Evolutionary conservation across 1,284 basidiomycete species (phyloP), one percentile per base, ranked within the genome.

Genomic region (Trichosporon faecale): DNA sequence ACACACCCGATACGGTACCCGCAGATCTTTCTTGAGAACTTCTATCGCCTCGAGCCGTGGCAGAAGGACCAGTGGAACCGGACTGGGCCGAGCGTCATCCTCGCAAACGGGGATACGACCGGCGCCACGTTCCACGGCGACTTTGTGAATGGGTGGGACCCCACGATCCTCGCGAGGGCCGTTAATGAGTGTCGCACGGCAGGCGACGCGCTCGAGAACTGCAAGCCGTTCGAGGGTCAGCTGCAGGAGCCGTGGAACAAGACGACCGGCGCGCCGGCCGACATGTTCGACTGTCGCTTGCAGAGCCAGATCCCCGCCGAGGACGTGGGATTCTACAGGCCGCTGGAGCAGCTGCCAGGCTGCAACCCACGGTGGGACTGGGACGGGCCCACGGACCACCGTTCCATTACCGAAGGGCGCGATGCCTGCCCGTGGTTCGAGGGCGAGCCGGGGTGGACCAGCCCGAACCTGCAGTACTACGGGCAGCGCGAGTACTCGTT

Each of bases 71-170:
- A 66, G 31, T 70, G 69, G 69, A 64, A 64, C 31, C 29, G 29
- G n/a, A 23, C 29, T 2, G 49, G 49, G 12, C 49, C 65, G 29
- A 67, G 61, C 29, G 27, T 81, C 3, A 75, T 81, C 49, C 72
- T 81, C 14, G 72, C 80, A 18, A 78, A 79, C 67, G 81, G 80
- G 27, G 81, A 82, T 68, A 73, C 74, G 31, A 70, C 70, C 8
- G 81, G 81, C n/a, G 52, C 66, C 9, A 71, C 73, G 12, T 79
- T 72, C 72, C 81, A 82, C 68, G 81, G 74, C 21, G 81, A 82
- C 68, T 81, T 80, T 68, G 60, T 75, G 60, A 75, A 77, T 44
- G 79, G 79, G 11, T 73, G 72, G 72, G 71, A 72, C 64, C 33
- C 40, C 23, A 18, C 31, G 14, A 40, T 70, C 55, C 66, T 72